Conservation (phyloP, 768 basidiomycete species). For the Xanthoconium stramineum region DNA sequence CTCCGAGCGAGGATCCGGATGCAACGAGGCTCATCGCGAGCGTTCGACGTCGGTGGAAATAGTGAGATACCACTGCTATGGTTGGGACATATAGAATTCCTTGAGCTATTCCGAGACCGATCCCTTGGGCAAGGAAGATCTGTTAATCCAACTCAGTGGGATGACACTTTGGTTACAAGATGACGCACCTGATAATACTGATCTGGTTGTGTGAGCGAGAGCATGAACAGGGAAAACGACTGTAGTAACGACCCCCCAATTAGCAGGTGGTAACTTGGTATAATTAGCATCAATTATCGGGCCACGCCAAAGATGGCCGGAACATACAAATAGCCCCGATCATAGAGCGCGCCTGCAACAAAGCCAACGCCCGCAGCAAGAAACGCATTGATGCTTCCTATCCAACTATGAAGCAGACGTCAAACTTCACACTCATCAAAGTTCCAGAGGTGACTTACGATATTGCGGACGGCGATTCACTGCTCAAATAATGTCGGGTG, state of each 20-base stretch:
- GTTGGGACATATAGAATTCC: constrained; percentile 48
- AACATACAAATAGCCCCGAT: constrained; percentile 49
- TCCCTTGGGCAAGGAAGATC: constrained; percentile 50
- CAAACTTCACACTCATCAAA: background rate
- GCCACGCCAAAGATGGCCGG: background rate
- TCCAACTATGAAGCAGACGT: constrained; percentile 29
- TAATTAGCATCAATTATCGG: background rate
- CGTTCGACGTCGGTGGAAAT: constrained; percentile 40
- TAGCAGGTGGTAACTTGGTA: constrained; percentile 40
- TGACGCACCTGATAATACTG: constrained; percentile 42
- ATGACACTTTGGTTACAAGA: background rate
- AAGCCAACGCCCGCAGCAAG: constrained; percentile 37
- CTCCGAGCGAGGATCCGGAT: constrained; percentile 35
- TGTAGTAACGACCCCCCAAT: constrained; percentile 45
- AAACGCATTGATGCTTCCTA: constrained; percentile 47
- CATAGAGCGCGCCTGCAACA: constrained; percentile 44
- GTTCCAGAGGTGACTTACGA: constrained; percentile 27
- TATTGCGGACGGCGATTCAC: constrained; percentile 34
- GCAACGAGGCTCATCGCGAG: constrained; percentile 44
- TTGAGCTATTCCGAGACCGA: constrained; percentile 43
- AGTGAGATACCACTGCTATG: constrained; percentile 42
- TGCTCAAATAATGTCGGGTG: constrained; percentile 33
- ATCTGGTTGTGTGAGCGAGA: constrained; percentile 41
- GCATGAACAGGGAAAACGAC: constrained; percentile 40
- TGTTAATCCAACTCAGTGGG: constrained; percentile 11